phyloP scores from a whole-genome alignment of 2,329 filamentous ascomycete species.

The Didymosphaeria variabile region DNA sequence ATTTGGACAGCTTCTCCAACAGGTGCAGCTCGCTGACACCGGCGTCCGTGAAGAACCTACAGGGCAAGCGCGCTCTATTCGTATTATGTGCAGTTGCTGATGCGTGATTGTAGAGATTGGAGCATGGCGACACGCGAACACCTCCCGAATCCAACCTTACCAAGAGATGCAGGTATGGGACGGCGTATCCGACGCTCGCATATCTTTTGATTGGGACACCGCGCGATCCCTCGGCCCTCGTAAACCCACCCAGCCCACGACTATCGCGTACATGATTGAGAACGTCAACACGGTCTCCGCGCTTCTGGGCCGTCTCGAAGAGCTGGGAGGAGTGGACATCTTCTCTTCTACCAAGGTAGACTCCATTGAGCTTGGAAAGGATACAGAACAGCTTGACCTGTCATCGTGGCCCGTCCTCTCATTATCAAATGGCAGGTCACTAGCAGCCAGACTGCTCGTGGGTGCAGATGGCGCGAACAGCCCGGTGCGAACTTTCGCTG shows the following conservation, averaged over 20 bases:
- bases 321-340: constrained; percentile 72
- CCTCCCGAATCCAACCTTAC: constrained; percentile 81
- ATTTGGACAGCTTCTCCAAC: constrained; percentile 81
- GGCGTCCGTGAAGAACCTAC: constrained; percentile 81
- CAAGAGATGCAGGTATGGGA: constrained; percentile 99
- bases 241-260: constrained; percentile 58
- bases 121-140: constrained; percentile 80
- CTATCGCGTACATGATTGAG: constrained; percentile 96
- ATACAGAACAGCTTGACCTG: constrained; percentile 74
- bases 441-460: constrained; percentile 85
- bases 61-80: constrained; percentile 50
- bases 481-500: constrained; percentile 88
- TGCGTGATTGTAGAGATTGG: constrained; percentile 67
- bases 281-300: constrained; percentile 88
- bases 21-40: constrained; percentile 95
- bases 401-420: constrained; percentile 87
- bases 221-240: constrained; percentile 49
- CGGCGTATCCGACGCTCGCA: constrained; percentile 83
- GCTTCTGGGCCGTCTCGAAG: constrained; percentile 74
- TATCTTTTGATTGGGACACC: constrained; percentile 82
- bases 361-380: constrained; percentile 77
- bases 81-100: background rate
- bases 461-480: constrained; percentile 96
- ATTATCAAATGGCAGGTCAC: constrained; percentile 70
- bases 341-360: constrained; percentile 82